A percentile compares a stretch with the other conserved stretches of the same genome.
Evolutionary conservation across 768 basidiomycete species (phyloP).

Genomic region (Hemileccinum rubropunctum): DNA sequence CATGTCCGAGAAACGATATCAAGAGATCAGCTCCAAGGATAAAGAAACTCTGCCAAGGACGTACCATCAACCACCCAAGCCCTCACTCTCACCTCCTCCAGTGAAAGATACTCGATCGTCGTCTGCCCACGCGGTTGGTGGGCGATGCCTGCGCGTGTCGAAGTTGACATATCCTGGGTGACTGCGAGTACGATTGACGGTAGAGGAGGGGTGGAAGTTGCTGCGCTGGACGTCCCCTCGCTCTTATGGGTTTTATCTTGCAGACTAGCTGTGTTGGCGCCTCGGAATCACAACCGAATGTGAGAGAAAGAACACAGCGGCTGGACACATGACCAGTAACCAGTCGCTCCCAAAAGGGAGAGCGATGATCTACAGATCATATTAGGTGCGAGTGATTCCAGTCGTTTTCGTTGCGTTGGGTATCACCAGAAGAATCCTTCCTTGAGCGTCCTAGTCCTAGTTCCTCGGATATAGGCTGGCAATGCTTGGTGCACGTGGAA

Average conservation of each 20-base stretch:
- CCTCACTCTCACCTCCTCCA: conserved; percentile 41
- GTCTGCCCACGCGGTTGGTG: conserved; percentile 26
- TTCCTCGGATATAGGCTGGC: too few relatives aligned
- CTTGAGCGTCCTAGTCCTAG: not conserved
- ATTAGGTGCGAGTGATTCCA: too few relatives aligned
- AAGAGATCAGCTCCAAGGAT: conserved; percentile 1
- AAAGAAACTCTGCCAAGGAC: not conserved
- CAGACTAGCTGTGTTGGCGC: conserved; percentile 9
- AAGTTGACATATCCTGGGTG: conserved; percentile 14
- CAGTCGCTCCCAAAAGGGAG: not conserved
- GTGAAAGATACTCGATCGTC: conserved; percentile 32
- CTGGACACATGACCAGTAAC: not conserved
- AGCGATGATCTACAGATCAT: not conserved
- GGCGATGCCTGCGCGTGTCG: conserved; percentile 27
- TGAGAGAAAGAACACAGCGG: not conserved
- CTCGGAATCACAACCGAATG: conserved; percentile 5
- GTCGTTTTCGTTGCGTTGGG: not conserved
- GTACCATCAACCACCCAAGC: conserved; percentile 45
- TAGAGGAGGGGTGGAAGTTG: not conserved
- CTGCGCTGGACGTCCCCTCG: conserved; percentile 2
- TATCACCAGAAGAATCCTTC: conserved; percentile 6
- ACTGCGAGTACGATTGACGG: not conserved
- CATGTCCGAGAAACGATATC: not conserved
- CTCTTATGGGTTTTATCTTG: too few relatives aligned
- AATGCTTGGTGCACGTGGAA: too few relatives aligned